Evolutionary conservation across 176 grass and related monocot species (phyloP).

Genomic region (Hsuehochloa calcarea): DNA sequence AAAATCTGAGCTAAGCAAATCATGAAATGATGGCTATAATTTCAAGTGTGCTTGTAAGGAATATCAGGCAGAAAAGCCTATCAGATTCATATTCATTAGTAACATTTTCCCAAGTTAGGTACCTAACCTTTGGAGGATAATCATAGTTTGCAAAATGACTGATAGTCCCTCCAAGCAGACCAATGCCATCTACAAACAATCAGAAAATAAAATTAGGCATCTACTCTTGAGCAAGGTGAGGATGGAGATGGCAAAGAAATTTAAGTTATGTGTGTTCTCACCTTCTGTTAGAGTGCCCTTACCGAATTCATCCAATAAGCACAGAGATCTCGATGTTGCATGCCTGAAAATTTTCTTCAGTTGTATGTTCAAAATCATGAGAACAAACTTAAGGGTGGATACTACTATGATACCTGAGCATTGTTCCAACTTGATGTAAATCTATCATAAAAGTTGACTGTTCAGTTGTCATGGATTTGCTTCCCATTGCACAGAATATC

Average conservation of each 20-base stretch:
- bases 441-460: constrained; percentile 98
- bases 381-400: constrained; percentile 16
- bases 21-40: too few species aligned
- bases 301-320: constrained; percentile 96
- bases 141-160: constrained; percentile 74
- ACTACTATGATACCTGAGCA: constrained; percentile 73
- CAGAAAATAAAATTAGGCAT: constrained; percentile 18
- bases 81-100: too few species aligned
- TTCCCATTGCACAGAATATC: constrained; percentile 96
- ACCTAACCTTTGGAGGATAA: constrained; percentile 77
- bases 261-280: constrained; percentile 19
- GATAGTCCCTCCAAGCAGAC: constrained; percentile 88
- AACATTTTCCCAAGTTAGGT: not conserved
- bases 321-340: constrained; percentile 82
- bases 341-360: constrained; percentile 55
- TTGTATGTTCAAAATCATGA: constrained; percentile 23
- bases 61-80: too few species aligned
- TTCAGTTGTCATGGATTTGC: constrained; percentile 82
- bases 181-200: constrained; percentile 80
- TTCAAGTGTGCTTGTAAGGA: too few species aligned
- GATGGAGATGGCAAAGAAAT: not conserved
- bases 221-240: constrained; percentile 14
- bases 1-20: too few species aligned
- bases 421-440: constrained; percentile 97
- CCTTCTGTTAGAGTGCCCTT: constrained; percentile 97